Base-by-base conservation (phyloP, 2,329 filamentous ascomycete genomes). In the Colletotrichum limetticola region DNA sequence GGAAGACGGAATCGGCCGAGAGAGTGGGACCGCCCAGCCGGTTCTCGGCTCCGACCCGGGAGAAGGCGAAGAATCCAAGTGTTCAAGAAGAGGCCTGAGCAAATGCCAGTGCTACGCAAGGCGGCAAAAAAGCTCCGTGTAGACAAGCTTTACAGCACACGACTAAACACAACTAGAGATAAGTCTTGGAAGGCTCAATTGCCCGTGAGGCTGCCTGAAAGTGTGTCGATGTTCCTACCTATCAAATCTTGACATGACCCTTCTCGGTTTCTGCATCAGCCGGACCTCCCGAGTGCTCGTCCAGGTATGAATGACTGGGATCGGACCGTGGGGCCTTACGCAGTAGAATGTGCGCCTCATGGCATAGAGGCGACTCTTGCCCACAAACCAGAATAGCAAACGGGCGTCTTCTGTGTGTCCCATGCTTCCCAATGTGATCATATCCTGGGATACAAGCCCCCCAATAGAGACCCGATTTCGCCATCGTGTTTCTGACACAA, bases 1-100 rank as follows among this genome's bases (percentile, higher is more conserved):
- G 42, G 42, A 49, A 49, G 70, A 32, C 22, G 24, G n/a, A 37
- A 19, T 26, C 71, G 35, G 61, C 71, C 71, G 71, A 61, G 26
- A 30, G 22, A 14, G 26, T 32, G 58, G 60, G 9, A 2, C 46
- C 32, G 16, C 60, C 22, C 11, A 57, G 52, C 53, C 70, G 55
- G 42, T 26, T 60, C 14, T 61, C 66, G 35, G 60, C 55, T 35
- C 66, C 60, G 32, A 56, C 6, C 19, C 68, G 55, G 55, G 28
- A 24, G 42, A 49, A 19, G 22, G 42, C 32, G 30, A 35, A 19
- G 16, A 66, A 14, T 35, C 32, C 32, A 32, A 57, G 32, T 35
- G 5, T 7, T 8, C n/a, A 32, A 37, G 8, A 32, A 46, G 16
- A 56, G n/a, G 22, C 22, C 35, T 30, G 37, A 46, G 68, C 11